These are phyloP conservation scores for Margaritispora aquatica DNA, from an alignment of 495 filamentous ascomycete genomes.

Conservation along the genomic window DNA sequence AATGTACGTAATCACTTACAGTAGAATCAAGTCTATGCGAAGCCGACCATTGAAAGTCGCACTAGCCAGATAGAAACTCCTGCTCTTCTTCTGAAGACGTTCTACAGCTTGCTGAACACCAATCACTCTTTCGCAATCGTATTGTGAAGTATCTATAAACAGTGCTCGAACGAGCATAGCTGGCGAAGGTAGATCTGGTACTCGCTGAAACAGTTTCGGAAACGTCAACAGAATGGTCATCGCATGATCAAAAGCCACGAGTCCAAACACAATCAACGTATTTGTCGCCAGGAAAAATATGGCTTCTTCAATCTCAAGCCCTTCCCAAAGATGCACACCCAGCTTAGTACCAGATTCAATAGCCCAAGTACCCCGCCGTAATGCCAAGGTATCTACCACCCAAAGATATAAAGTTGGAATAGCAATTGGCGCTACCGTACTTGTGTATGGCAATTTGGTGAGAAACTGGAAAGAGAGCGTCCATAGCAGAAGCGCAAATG, in stretches of 20 bases:
- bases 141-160: constrained; percentile 33
- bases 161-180: constrained; percentile 38
- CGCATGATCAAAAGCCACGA: constrained; percentile 57
- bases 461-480: constrained; percentile 52
- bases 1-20: constrained; percentile 31
- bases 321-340: constrained; percentile 49
- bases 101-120: constrained; percentile 48
- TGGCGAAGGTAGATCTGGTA: constrained; percentile 37
- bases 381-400: constrained; percentile 56
- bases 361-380: constrained; percentile 58
- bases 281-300: constrained; percentile 64
- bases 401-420: constrained; percentile 62
- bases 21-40: constrained; percentile 56
- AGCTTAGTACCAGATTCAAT: constrained; percentile 58
- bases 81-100: constrained; percentile 50
- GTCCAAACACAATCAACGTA: constrained; percentile 55
- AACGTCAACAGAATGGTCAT: constrained; percentile 52
- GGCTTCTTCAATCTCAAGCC: constrained; percentile 61
- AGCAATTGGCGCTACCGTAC: constrained; percentile 46
- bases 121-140: constrained; percentile 43
- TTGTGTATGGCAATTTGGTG: constrained; percentile 43
- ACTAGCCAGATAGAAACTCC: constrained; percentile 64
- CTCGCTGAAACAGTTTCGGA: constrained; percentile 37
- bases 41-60: constrained; percentile 55
- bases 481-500: constrained; percentile 59